Conservation (phyloP, 2,329 filamentous ascomycete genomes). For the Ophiostoma perfectum region DNA sequence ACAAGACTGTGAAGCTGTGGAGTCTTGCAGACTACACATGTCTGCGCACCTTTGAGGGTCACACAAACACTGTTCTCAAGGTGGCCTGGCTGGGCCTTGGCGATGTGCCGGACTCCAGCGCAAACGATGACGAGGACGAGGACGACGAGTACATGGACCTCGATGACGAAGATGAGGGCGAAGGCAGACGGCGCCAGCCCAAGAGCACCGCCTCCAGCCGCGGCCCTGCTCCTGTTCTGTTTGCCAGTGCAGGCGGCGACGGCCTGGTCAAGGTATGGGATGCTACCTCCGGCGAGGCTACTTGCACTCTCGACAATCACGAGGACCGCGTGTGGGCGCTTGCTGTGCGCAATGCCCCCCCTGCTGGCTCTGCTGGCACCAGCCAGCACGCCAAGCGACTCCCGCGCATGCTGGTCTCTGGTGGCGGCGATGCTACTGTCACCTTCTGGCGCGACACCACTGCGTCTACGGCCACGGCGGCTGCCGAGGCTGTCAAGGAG, state of each 20-base stretch:
- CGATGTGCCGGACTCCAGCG: slow-evolving; percentile 40
- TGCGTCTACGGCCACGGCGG: slow-evolving; percentile 66
- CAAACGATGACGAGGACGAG: slow-evolving; percentile 38
- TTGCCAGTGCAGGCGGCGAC: slow-evolving; percentile 86
- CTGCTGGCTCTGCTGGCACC: slow-evolving; percentile 27
- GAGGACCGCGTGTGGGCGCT: slow-evolving; percentile 93
- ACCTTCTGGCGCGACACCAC: slow-evolving; percentile 97
- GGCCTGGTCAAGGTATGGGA: slow-evolving; percentile 97
- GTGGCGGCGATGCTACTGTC: slow-evolving; percentile 84
- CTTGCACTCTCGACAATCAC: slow-evolving; percentile 92
- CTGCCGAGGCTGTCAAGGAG: slow-evolving; percentile 66
- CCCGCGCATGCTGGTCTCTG: slow-evolving; percentile 69
- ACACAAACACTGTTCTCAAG: slow-evolving; percentile 92
- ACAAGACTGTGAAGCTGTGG: slow-evolving; percentile 96
- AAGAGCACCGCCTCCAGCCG: background rate
- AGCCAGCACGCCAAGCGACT: background rate
- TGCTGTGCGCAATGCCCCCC: slow-evolving; percentile 56
- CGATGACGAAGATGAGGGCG: slow-evolving; percentile 9
- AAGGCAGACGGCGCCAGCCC: background rate
- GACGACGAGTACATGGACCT: slow-evolving; percentile 20
- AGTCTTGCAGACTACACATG: slow-evolving; percentile 88
- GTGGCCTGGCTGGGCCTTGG: slow-evolving; percentile 73
- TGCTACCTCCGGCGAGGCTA: slow-evolving; percentile 73
- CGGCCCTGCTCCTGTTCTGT: slow-evolving; percentile 44
- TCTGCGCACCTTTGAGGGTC: slow-evolving; percentile 88